Base-by-base conservation (phyloP, 345 rosid species). In the Lenwebbia sp. region DNA sequence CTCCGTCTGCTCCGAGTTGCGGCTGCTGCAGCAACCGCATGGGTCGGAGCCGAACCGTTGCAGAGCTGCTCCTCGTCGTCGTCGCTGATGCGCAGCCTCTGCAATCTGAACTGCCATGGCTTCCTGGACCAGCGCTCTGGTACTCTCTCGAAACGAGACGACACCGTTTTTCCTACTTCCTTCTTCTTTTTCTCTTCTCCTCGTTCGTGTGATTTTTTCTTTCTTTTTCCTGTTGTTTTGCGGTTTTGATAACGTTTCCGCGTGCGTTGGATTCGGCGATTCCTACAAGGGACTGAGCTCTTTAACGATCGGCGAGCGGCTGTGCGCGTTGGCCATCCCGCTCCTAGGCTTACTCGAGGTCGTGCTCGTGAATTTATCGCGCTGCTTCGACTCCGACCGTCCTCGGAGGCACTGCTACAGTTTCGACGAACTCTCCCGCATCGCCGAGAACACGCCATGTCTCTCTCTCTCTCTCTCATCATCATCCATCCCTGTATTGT, bases 291-390 rank as follows among this genome's bases (percentile, higher is more conserved):
- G 78, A 44, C 22, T 37, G 78, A 37, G 78, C 78, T 70, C 85
- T 60, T 86, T 90, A 76, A 65, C 88, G 12, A 22, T 88, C 14
- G 82, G 85, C 13, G 90, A 87, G 84, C 83, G 87, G 83, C 55
- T 91, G 3, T 91, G 94, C 75, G 88, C 88, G 26, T 89, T 84
- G 87, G 86, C 86, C 55, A 55, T 85, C 52, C 91, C 95, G 30
- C 23, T 91, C 5, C 40, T 92, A 3, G 87, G 81, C 28, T 19
- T 91, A 11, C 49, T 87, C 51, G 88, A 91, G 85, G 87, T 85
- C 25, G 82, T 84, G 53, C 57, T 88, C 53, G 83, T 90, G 30
- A 76, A 85, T 84, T 84, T 91, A 44, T 33, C 78, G 26, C 86
- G 90, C 53, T 93, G 95, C 91, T 90, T 91, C 87, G 75, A 57